Evolutionary conservation across 768 basidiomycete species (phyloP).

Genomic region (Kwoniella dejecticola): DNA sequence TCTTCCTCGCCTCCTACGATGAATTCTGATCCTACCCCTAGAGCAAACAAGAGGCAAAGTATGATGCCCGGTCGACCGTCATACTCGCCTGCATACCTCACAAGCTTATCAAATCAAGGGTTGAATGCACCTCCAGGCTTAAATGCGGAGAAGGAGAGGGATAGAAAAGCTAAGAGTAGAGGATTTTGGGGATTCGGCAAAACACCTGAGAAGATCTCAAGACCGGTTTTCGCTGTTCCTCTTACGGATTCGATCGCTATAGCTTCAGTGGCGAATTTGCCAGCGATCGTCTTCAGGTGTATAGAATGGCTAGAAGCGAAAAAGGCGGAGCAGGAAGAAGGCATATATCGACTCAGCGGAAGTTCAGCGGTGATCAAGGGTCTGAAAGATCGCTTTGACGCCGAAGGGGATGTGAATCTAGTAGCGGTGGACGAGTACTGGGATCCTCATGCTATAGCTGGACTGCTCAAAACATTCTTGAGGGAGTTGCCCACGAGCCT

Average conservation of each 20-base stretch:
- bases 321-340: slow-evolving; percentile 93
- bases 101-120: slow-evolving; percentile 41
- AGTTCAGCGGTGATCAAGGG: slow-evolving; percentile 93
- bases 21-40: slow-evolving; percentile 28
- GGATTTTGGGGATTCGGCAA: slow-evolving; percentile 89
- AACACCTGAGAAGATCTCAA: slow-evolving; percentile 53
- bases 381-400: slow-evolving; percentile 89
- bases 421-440: slow-evolving; percentile 85
- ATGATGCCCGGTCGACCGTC: slow-evolving; percentile 40
- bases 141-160: slow-evolving; percentile 57
- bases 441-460: slow-evolving; percentile 97
- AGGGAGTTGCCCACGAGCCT: slow-evolving; percentile 92
- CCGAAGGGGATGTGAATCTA: slow-evolving; percentile 93
- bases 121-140: slow-evolving; percentile 28
- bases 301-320: slow-evolving; percentile 94
- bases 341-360: slow-evolving; percentile 93
- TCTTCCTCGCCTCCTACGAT: slow-evolving; percentile 55
- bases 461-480: slow-evolving; percentile 87
- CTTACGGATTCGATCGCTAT: slow-evolving; percentile 85
- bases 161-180: slow-evolving; percentile 88
- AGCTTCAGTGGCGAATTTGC: slow-evolving; percentile 83
- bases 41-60: slow-evolving; percentile 43
- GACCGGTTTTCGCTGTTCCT: slow-evolving; percentile 85
- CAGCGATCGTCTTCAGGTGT: slow-evolving; percentile 90
- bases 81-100: slow-evolving; percentile 41